Evolutionary conservation across 495 filamentous ascomycete genomes (phyloP).

Genomic region (Thozetella sp.): DNA sequence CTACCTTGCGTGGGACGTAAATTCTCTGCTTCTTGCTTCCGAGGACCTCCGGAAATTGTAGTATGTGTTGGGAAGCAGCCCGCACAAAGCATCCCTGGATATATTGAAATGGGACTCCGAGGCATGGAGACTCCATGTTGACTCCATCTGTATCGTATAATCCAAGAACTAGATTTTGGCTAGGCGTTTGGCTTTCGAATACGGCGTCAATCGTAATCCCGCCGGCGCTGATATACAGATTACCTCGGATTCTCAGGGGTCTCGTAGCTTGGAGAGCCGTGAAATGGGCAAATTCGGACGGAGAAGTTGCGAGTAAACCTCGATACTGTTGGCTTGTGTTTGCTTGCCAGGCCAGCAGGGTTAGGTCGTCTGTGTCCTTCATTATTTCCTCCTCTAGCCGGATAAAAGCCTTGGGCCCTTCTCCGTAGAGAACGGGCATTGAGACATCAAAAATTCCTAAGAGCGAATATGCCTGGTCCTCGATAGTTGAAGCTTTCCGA

Average conservation of each 20-base stretch:
- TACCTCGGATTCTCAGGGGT: background rate
- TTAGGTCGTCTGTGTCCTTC: background rate
- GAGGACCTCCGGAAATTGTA: background rate
- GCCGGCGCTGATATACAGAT: background rate
- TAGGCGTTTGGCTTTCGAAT: background rate
- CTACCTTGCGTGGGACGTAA: background rate
- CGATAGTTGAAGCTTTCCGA: background rate
- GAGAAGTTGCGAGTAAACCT: background rate
- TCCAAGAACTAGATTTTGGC: background rate
- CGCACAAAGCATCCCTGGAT: background rate
- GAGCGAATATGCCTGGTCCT: background rate
- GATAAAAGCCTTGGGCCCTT: background rate
- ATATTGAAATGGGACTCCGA: background rate
- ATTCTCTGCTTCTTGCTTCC: background rate
- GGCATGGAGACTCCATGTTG: background rate
- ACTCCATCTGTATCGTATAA: background rate
- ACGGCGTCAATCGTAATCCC: background rate
- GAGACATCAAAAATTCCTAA: background rate
- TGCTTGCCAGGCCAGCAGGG: background rate
- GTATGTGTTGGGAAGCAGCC: background rate
- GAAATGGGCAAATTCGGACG: background rate
- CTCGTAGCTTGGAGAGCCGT: background rate
- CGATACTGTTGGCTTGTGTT: background rate
- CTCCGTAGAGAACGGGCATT: background rate
- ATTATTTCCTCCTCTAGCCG: background rate